phyloP scores from a whole-genome alignment of 2,329 filamentous ascomycete species.

The Ophiobolus disseminans region DNA sequence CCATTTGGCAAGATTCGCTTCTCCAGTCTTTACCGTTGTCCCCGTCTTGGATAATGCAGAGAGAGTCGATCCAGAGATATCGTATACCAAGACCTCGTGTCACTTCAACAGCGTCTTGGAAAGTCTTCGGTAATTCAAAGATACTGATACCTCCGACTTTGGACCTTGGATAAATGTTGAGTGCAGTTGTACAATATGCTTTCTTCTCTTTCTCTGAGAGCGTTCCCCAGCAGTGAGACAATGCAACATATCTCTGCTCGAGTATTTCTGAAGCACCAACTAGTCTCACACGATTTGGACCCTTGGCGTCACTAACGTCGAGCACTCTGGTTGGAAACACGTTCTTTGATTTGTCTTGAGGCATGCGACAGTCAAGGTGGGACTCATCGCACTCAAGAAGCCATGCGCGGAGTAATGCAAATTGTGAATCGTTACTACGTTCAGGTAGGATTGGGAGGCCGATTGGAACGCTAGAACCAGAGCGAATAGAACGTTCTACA shows the following conservation, averaged over 20 bases:
- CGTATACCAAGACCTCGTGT: not conserved
- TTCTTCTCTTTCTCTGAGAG: slow-evolving; percentile 6
- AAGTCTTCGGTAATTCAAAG: slow-evolving; percentile 15
- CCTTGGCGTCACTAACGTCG: slow-evolving; percentile 12
- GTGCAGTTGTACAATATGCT: slow-evolving; percentile 19
- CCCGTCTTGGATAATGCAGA: slow-evolving; percentile 12
- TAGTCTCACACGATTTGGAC: slow-evolving; percentile 8
- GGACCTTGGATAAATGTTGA: slow-evolving; percentile 10
- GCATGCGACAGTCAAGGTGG: slow-evolving; percentile 12
- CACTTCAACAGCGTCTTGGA: slow-evolving; percentile 9
- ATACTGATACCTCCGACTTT: slow-evolving; percentile 16
- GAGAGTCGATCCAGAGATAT: slow-evolving; percentile 18
- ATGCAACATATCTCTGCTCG: slow-evolving; percentile 21
- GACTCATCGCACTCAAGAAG: slow-evolving; percentile 12
- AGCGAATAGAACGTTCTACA: too few species aligned
- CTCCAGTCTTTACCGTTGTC: slow-evolving; percentile 7
- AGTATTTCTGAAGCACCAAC: too few species aligned
- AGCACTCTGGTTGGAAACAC: slow-evolving; percentile 18
- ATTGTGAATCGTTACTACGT: slow-evolving; percentile 8
- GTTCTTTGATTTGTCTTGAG: slow-evolving; percentile 3
- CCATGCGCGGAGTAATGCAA: slow-evolving; percentile 16
- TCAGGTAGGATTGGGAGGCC: slow-evolving; percentile 12
- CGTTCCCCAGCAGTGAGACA: slow-evolving; percentile 28
- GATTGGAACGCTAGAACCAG: too few species aligned
- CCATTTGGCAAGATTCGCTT: slow-evolving; percentile 5